These are phyloP conservation scores for Tritrichomonas musculus DNA, from an alignment of 208 protist species.

Conservation along the genomic window DNA sequence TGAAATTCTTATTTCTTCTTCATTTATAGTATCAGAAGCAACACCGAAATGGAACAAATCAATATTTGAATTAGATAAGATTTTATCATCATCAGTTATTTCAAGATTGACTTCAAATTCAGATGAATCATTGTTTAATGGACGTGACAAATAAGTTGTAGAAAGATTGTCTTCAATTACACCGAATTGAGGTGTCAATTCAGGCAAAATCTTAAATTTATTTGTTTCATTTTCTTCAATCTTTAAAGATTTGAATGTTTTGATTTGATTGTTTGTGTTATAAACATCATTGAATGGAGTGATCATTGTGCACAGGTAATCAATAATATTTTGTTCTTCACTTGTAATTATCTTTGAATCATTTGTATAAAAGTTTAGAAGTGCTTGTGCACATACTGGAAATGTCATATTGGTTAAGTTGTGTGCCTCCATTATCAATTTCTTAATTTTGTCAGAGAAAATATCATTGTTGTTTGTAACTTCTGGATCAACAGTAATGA, in stretches of 20 bases:
- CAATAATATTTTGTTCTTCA: neutral
- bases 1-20: neutral
- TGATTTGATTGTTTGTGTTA: neutral
- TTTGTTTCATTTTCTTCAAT: too few relatives aligned
- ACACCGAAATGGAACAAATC: neutral
- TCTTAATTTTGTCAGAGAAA: too few relatives aligned
- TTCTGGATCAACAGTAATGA: too few relatives aligned
- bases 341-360: neutral
- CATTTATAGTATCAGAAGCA: neutral
- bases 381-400: neutral
- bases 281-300: neutral
- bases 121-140: neutral
- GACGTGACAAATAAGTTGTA: neutral
- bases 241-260: neutral
- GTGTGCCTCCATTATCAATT: too few relatives aligned
- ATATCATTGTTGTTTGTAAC: too few relatives aligned
- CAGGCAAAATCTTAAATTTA: neutral
- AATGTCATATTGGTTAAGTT: too few relatives aligned
- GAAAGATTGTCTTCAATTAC: neutral
- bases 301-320: neutral
- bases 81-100: neutral
- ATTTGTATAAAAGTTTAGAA: neutral
- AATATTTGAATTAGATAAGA: neutral
- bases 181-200: neutral
- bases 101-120: neutral